Evolutionary conservation across 2,329 filamentous ascomycete genomes (phyloP).

Genomic region (Ceratocystis alfenasii): DNA sequence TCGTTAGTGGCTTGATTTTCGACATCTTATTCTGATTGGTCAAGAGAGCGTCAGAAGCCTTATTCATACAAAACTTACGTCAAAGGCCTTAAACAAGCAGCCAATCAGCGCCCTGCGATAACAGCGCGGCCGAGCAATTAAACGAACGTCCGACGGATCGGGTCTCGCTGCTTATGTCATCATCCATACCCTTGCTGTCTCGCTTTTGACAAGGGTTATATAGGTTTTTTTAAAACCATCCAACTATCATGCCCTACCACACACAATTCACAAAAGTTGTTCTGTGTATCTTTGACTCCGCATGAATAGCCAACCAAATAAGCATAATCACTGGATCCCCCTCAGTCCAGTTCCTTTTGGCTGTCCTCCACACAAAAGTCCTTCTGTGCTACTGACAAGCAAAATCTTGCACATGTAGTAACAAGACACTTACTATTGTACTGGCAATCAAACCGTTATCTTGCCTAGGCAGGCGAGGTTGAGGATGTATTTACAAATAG

Average conservation of each 20-base stretch:
- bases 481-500: background rate
- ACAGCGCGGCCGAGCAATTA: slow-evolving; percentile 1
- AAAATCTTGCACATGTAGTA: background rate
- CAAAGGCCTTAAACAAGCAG: background rate
- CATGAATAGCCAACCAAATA: background rate
- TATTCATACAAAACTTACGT: background rate
- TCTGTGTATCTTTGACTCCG: no score
- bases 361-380: background rate
- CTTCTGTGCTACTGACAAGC: background rate
- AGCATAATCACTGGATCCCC: background rate
- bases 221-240: background rate
- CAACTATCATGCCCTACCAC: background rate
- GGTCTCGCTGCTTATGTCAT: background rate
- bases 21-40: background rate
- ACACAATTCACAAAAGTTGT: no score
- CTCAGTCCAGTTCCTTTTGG: background rate
- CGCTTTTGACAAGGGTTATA: slow-evolving; percentile 3
- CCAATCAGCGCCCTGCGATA: slow-evolving; percentile 16
- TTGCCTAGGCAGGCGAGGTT: background rate
- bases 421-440: background rate
- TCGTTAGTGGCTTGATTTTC: background rate
- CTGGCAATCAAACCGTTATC: background rate
- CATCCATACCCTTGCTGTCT: background rate
- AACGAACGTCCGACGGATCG: background rate
- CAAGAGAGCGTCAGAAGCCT: background rate